Evolutionary conservation across 306 rosid species (phyloP), one percentile per base, ranked within the genome.

Genomic region (Benincasa hispida): DNA sequence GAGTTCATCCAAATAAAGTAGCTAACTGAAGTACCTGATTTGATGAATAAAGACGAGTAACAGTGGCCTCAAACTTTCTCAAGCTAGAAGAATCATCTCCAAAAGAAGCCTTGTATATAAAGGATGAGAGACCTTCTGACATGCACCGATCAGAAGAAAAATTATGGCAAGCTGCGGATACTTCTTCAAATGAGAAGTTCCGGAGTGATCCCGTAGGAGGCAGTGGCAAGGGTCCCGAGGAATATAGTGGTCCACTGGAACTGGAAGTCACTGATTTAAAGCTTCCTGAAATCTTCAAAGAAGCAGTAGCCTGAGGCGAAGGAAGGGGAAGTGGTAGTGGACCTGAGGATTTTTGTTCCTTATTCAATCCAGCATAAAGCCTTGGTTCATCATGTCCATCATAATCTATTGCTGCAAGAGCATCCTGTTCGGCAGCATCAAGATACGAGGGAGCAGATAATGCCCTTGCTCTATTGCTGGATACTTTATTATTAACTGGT

Each of bases 301-400:
- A 77, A 79, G 76, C 81, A 77, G 75, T 45, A 47, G 83, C 81
- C 78, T 86, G 93, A 62, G 93, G 92, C 12, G 98, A 92, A 62
- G 99, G 99, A 51, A 95, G 98, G 19, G 99, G 99, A 83, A 95
- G 96, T 63, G 99, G 99, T 79, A 85, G 98, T 21, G 98, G 91
- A 79, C 85, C 87, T 22, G 96, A 83, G 39, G 89, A 59, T 21
- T n/a, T 85, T 54, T 83, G 94, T 72, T 94, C 97, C 80, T 86
- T 91, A 63, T 80, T 79, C 50, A 85, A 87, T 62, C 81, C 91
- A n/a, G 84, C 93, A 41, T 41, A 41, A 41, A 41, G 47, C 47
- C 10, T 41, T 68, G 77, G 90, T 66, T 94, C 99, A 19, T 86
- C 95, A 35, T 89, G 89, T 78, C 88, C 99, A 79, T 41, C 13